Evolutionary conservation across 257 asterid genomes (phyloP), one percentile per base, ranked within the genome.

Genomic region (Hygrophila difformis): DNA sequence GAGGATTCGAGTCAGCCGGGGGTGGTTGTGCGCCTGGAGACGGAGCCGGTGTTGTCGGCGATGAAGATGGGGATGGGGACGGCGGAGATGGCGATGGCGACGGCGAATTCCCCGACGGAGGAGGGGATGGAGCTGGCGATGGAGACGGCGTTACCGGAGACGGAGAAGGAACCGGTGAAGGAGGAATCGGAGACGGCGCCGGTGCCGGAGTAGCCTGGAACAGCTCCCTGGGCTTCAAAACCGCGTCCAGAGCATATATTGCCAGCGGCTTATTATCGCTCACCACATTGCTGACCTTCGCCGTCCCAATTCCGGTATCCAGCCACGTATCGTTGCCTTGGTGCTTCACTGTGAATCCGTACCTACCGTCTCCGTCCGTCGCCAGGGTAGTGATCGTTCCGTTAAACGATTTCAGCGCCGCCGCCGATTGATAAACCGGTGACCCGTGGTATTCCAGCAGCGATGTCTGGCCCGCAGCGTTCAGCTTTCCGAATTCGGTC

Each of bases 381-480:
- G 94, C 94, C 10, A 82, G 18, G 2, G 94, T 69, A 53, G 68
- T 76, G 28, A 71, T 49, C 3, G 35, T 6, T 0, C 87, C 87
- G 42, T 76, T 82, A 22, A 45, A 67, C 4, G 91, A 74, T 49
- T 55, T 61, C 55, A 82, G 49, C 60, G 60, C 73, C 5, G 73
- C 65, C 28, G 71, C 29, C 0, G 91, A 66, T 14, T 74, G 48
- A 10, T 82, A 82, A 0, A 72, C 45, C 26, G 94, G 94, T 3
- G 72, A 57, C 0, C 76, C 94, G 35, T 83, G 94, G 49, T 61
- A 76, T 14, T 65, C 64, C 5, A 83, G 56, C 23, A 83, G 2
- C 1, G 77, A 63, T 2, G 56, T 42, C 9, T 51, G 53, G 0
- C 52, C 57, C 2, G 12, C 64, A 1, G 64, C 64, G 4, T 69